Percentiles rank a stretch among this genome's conserved stretches.
Conservation (phyloP, 805 yeast genomes). For the Metschnikowia lachancei region DNA sequence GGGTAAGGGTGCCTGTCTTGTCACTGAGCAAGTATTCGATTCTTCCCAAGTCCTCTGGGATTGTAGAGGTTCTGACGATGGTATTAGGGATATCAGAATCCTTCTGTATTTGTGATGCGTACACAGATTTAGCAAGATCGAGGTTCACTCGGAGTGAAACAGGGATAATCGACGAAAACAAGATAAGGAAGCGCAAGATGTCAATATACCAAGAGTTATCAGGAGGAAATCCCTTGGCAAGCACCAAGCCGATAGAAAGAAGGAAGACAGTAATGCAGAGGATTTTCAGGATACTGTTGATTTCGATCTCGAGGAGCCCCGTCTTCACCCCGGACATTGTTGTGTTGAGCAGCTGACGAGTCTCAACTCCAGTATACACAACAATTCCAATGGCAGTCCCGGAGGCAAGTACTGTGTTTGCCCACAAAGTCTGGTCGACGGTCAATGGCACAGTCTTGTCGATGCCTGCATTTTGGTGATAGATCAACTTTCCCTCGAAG, state of each 20-base stretch:
- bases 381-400: constrained; percentile 89
- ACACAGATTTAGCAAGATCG: constrained; percentile 93
- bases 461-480: constrained; percentile 34
- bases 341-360: constrained; percentile 94
- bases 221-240: constrained; percentile 67
- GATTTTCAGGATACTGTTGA: constrained; percentile 82
- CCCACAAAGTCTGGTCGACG: constrained; percentile 95
- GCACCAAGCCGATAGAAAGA: constrained; percentile 73
- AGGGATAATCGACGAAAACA: constrained; percentile 94
- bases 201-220: constrained; percentile 80
- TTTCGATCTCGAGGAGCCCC: constrained; percentile 87
- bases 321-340: constrained; percentile 82
- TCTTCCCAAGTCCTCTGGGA: constrained; percentile 96
- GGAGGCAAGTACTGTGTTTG: constrained; percentile 93
- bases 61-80: constrained; percentile 93
- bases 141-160: constrained; percentile 91
- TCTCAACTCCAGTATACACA: constrained; percentile 86
- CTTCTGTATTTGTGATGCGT: constrained; percentile 91
- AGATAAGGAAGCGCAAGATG: constrained; percentile 82
- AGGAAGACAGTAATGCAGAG: constrained; percentile 83
- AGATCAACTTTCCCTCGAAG: constrained; percentile 71
- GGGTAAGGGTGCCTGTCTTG: constrained; percentile 96
- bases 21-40: constrained; percentile 90
- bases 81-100: constrained; percentile 80
- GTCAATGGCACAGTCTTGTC: constrained; percentile 62